Base-by-base conservation (phyloP, 371 early-diverging fungal species). In the Mucor irregularis region DNA sequence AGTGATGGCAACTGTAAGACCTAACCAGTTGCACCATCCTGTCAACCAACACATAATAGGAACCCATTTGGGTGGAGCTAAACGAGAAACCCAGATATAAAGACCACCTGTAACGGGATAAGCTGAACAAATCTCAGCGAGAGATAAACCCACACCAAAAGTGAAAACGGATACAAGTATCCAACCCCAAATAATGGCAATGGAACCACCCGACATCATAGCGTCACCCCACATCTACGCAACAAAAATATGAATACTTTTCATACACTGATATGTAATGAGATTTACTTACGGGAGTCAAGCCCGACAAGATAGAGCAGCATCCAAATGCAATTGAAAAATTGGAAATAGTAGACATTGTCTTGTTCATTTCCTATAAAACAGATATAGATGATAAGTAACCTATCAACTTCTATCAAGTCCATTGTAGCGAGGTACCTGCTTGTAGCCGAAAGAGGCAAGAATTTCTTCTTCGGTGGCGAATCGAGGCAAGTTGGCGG, bases 81-180 rank as follows among this genome's bases (percentile, higher is more conserved):
- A 55, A 8, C 69, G 66, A 10, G 87, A 82, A 0, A 87, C 79
- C 84, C 84, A 88, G 53, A 81, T 83, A 35, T 73, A 76, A 9
- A 73, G 54, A n/a, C 74, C 74, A 13, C 90, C 90, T 11, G 86
- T 82, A 11, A 86, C 81, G 8, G 90, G 88, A 64, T 74, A 85
- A 2, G 90, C 82, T 2, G 84, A 84, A 51, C 88, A 87, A 47
- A 90, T 90, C 64, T 90, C 90, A 19, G 90, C 90, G 58, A 90
- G 61, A 8, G 86, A 82, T 19, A 88, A 62, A 14, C 82, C 90
- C 13, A 88, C 78, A 55, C 75, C 69, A 67, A 87, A 72, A 1
- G 86, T 84, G 50, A 86, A 84, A 53, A 80, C 39, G 10, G 82
- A 78, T 8, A 85, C 85, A 16, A 85, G 48, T 24, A 87, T 42